Conservation (phyloP, 2,329 filamentous ascomycete genomes). For the Exophiala sp. region DNA sequence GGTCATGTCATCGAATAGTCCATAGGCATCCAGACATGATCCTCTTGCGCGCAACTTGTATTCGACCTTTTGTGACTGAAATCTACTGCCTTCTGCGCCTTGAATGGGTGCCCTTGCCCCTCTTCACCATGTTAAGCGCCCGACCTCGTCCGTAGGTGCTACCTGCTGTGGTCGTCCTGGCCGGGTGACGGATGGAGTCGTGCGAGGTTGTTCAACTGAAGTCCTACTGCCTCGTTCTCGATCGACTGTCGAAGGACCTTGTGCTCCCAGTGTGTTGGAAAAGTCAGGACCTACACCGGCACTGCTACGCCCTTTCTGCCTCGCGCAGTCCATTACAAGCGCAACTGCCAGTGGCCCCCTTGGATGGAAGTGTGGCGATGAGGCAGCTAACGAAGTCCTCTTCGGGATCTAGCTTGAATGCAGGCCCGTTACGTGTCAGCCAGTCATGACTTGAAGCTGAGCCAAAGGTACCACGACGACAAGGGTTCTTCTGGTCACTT, state of each 20-base stretch:
- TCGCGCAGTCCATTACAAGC: constrained; percentile 7
- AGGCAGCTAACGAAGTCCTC: constrained; percentile 10
- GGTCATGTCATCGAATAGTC: not conserved
- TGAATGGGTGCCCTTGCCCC: not conserved
- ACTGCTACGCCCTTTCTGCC: not conserved
- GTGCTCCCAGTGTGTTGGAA: not conserved
- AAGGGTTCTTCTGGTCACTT: not conserved
- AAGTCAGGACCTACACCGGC: not conserved
- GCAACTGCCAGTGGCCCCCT: not conserved
- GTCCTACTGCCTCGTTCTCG: not conserved
- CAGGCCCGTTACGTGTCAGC: constrained; percentile 15
- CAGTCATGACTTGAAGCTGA: constrained; percentile 11
- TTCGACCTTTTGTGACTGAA: not conserved
- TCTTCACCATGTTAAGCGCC: constrained; percentile 4
- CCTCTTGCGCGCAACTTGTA: not conserved
- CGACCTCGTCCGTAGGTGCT: constrained; percentile 3
- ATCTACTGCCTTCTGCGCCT: not conserved
- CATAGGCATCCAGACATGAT: not conserved
- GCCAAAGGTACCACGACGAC: constrained; percentile 12
- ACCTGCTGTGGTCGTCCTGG: not conserved
- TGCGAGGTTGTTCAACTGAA: not conserved
- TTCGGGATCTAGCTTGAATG: constrained; percentile 16
- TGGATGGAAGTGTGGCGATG: constrained; percentile 20
- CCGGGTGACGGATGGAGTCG: constrained; percentile 4
- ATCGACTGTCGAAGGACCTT: not conserved